phyloP scores from a whole-genome alignment of 768 basidiomycete species.

The Lentinus brumalis region DNA sequence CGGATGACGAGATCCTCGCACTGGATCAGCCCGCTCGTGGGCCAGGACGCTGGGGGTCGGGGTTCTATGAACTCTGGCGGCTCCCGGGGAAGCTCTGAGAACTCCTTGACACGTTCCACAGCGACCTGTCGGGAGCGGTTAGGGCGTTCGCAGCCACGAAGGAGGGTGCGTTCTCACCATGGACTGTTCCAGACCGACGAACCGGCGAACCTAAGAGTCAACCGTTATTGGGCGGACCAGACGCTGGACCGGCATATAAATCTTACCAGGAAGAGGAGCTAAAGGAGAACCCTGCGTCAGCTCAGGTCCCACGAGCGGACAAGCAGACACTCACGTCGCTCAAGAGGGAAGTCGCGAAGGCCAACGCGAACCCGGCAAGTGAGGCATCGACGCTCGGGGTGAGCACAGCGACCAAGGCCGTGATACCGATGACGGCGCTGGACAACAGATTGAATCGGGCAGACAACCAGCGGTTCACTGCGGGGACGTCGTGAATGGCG shows the following conservation, averaged over 20 bases:
- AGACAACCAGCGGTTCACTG: slow-evolving; percentile 90
- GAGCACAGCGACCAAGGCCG: slow-evolving; percentile 64
- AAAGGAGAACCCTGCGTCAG: slow-evolving; percentile 25
- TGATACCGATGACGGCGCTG: slow-evolving; percentile 69
- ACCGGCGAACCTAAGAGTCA: slow-evolving; percentile 58
- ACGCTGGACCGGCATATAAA: not conserved
- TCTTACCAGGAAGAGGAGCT: slow-evolving; percentile 63
- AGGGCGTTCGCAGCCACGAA: not conserved
- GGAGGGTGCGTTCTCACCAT: slow-evolving; percentile 56
- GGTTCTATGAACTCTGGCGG: slow-evolving; percentile 85
- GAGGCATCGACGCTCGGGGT: slow-evolving; percentile 77
- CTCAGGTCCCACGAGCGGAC: not conserved
- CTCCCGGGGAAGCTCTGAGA: slow-evolving; percentile 77
- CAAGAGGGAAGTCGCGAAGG: slow-evolving; percentile 79
- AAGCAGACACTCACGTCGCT: slow-evolving; percentile 51
- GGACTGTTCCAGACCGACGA: slow-evolving; percentile 87
- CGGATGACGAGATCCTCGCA: slow-evolving; percentile 77
- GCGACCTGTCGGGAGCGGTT: slow-evolving; percentile 55
- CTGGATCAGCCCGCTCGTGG: slow-evolving; percentile 63
- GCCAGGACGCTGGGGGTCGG: slow-evolving; percentile 81
- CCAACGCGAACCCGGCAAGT: slow-evolving; percentile 82
- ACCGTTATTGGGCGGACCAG: slow-evolving; percentile 3
- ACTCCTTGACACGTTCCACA: slow-evolving; percentile 89
- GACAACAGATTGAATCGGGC: slow-evolving; percentile 86
- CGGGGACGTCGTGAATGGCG: not conserved